phyloP scores from a whole-genome alignment of 2,329 filamentous ascomycete species.

The Penicillium sp. region DNA sequence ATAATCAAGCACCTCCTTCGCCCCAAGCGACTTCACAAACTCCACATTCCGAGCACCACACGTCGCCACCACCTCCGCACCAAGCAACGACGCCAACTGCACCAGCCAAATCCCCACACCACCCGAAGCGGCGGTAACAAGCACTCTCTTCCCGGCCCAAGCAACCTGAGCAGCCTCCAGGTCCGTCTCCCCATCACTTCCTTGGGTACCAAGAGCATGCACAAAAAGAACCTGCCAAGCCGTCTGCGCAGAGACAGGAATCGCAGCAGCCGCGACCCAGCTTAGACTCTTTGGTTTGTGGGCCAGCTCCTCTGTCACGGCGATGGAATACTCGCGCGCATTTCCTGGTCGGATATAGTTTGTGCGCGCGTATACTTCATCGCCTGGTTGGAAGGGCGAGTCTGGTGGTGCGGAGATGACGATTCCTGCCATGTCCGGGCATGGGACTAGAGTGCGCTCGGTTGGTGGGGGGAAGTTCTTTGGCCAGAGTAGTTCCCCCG shows the following conservation, averaged over 20 bases:
- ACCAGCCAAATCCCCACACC: slow-evolving; percentile 47
- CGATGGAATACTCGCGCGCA: slow-evolving; percentile 40
- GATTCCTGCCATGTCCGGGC: slow-evolving; percentile 44
- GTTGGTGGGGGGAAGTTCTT: slow-evolving; percentile 27
- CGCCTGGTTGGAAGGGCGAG: slow-evolving; percentile 37
- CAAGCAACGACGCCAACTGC: slow-evolving; percentile 28
- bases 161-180: background rate
- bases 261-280: slow-evolving; percentile 38
- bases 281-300: slow-evolving; percentile 34
- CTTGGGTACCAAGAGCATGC: slow-evolving; percentile 26
- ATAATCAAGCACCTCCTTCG: slow-evolving; percentile 45
- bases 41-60: slow-evolving; percentile 40
- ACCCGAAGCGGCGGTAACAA: slow-evolving; percentile 47
- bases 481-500: slow-evolving; percentile 47
- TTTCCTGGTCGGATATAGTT: slow-evolving; percentile 37
- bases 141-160: slow-evolving; percentile 38
- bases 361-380: slow-evolving; percentile 41
- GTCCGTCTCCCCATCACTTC: slow-evolving; percentile 11
- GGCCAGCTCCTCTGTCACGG: slow-evolving; percentile 37
- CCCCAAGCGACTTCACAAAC: slow-evolving; percentile 43
- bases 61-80: slow-evolving; percentile 42
- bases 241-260: slow-evolving; percentile 43
- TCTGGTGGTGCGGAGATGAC: slow-evolving; percentile 36
- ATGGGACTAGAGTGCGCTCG: slow-evolving; percentile 35
- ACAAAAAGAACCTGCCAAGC: slow-evolving; percentile 48